Conservation (phyloP, 1,284 basidiomycete species). For the Prillingera fragicola region DNA sequence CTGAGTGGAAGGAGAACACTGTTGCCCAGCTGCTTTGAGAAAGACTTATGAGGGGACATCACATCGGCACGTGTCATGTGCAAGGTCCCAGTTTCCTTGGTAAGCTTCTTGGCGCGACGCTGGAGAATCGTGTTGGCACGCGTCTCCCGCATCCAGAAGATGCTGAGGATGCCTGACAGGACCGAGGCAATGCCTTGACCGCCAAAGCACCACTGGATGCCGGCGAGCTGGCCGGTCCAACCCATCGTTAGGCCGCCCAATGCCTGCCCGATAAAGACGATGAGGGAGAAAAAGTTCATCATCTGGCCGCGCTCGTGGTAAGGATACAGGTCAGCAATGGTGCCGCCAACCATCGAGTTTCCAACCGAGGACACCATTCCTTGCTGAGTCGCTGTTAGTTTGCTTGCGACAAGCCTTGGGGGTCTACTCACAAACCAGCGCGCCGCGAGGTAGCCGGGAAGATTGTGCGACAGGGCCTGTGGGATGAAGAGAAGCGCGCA, state of each 20-base stretch:
- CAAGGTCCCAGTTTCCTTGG: slow-evolving; percentile 42
- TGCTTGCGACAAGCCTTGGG: not conserved
- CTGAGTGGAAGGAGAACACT: slow-evolving; percentile 39
- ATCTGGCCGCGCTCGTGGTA: slow-evolving; percentile 44
- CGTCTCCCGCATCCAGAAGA: slow-evolving; percentile 45
- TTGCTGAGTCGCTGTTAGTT: slow-evolving; percentile 23
- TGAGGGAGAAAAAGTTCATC: slow-evolving; percentile 48
- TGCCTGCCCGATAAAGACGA: slow-evolving; percentile 45
- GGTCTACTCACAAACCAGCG: slow-evolving; percentile 30
- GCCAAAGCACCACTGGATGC: slow-evolving; percentile 41
- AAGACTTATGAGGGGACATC: too few species aligned
- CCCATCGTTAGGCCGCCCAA: slow-evolving; percentile 20
- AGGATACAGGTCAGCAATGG: slow-evolving; percentile 44
- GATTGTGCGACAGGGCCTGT: slow-evolving; percentile 32
- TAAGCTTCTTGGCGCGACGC: slow-evolving; percentile 42
- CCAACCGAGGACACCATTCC: slow-evolving; percentile 34
- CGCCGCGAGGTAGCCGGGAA: slow-evolving; percentile 31
- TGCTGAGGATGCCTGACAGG: slow-evolving; percentile 32
- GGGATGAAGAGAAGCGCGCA: slow-evolving; percentile 38
- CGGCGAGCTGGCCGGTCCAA: slow-evolving; percentile 28
- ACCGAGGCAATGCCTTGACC: slow-evolving; percentile 34
- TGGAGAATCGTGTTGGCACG: slow-evolving; percentile 50
- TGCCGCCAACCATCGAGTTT: slow-evolving; percentile 44
- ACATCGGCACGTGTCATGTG: slow-evolving; percentile 42
- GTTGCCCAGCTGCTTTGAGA: slow-evolving; percentile 35